Base-by-base conservation (phyloP, 805 yeast genomes). In the Kurtzmaniella cleridarum region DNA sequence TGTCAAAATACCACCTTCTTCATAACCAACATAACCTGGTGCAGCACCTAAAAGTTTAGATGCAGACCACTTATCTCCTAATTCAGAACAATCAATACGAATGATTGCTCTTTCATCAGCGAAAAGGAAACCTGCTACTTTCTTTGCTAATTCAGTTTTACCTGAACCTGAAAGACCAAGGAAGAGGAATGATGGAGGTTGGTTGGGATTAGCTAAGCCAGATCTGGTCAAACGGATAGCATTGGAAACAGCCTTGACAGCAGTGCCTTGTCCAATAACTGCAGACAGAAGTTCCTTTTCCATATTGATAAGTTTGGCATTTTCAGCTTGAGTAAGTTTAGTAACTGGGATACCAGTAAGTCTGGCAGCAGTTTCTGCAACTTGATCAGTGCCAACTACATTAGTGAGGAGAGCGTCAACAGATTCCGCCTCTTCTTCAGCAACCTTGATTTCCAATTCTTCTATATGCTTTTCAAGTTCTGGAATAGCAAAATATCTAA, bases 71-170 rank as follows among this genome's bases (percentile, higher is more conserved):
- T 93, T 93, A 68, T 93, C 98, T 62, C 84, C 79, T 53, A 93
- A 73, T 62, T 93, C 98, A 3, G 98, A 90, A 66, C 98, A 93
- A 64, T 93, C 98, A 48, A 93, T 89, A 68, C 98, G 82, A 57
- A 93, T 85, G 87, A 93, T 91, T 36, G 96, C 95, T 65, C 81
- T 84, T 60, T 91, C 97, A 59, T 93, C 98, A 38, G 95, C 86
- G 67, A 93, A 93, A 55, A 93, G 73, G 71, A 93, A 93, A 0
- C 95, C 96, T 9, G 98, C 98, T 18, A 93, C 76, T 55, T 90
- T 93, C 77, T 93, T 93, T 17, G 98, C 98, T 51, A 93, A 73
- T 63, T 93, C 98, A 7, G 98, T 93, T 74, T 93, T 93, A 77
- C 98, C 98, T 5, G 96, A 88, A 53, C 98, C 98, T 2, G 96